phyloP scores from a whole-genome alignment of 768 basidiomycete genomes.

The Naganishia randhawae region DNA sequence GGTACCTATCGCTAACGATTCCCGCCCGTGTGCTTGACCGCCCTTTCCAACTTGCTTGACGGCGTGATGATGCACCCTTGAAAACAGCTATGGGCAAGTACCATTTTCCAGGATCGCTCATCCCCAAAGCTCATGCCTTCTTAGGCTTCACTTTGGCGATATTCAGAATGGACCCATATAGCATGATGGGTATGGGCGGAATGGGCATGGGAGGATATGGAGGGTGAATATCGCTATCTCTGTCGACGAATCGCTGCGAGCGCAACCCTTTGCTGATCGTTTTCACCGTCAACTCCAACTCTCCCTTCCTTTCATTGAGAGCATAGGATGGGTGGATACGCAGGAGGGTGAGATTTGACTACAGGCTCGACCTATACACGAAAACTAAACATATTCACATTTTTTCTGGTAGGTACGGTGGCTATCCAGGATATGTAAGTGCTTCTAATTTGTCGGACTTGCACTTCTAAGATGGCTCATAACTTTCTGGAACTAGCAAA shows the following conservation, averaged over 20 bases:
- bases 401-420: neutral
- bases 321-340: neutral
- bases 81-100: neutral
- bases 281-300: neutral
- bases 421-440: conserved; percentile 16
- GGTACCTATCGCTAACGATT: neutral
- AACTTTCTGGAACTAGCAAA: conserved; percentile 9
- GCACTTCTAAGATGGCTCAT: too few relatives aligned
- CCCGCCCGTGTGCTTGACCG: neutral
- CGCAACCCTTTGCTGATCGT: neutral
- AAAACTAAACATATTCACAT: neutral
- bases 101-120: neutral
- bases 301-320: neutral
- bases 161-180: conserved; percentile 22
- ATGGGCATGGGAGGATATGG: conserved; percentile 26
- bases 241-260: neutral
- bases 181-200: conserved; percentile 13
- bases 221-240: neutral
- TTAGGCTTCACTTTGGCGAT: neutral
- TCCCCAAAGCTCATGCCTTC: neutral
- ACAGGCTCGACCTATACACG: neutral
- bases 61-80: neutral
- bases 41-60: neutral
- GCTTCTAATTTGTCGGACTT: too few relatives aligned
- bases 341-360: neutral